Evolutionary conservation across 306 rosid species (phyloP).

Genomic region (Fragaria vesca): DNA sequence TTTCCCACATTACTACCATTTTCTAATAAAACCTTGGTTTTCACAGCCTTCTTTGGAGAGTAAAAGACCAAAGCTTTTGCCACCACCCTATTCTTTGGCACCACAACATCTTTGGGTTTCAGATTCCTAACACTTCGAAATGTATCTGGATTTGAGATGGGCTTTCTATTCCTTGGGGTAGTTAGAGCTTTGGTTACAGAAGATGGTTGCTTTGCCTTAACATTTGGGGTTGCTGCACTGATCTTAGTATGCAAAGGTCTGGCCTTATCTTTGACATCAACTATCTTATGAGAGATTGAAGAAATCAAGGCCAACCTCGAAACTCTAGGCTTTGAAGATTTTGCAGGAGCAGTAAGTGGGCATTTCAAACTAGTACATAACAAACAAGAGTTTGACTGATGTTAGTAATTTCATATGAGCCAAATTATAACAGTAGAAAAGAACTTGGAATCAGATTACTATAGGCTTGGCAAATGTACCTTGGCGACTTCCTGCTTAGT

Average conservation of each 20-base stretch:
- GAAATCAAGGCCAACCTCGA: constrained; percentile 69
- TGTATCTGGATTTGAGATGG: constrained; percentile 46
- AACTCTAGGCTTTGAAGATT: constrained; percentile 61
- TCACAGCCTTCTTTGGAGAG: constrained; percentile 68
- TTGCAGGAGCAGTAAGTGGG: constrained; percentile 83
- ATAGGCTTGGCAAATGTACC: constrained; percentile 35
- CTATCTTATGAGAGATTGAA: constrained; percentile 53
- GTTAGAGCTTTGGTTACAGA: constrained; percentile 60
- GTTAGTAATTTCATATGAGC: not conserved
- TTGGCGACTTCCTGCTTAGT: constrained; percentile 38
- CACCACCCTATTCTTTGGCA: constrained; percentile 54
- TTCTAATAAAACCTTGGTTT: constrained; percentile 44
- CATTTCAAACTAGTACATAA: constrained; percentile 59
- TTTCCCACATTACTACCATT: constrained; percentile 51
- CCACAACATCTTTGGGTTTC: constrained; percentile 40
- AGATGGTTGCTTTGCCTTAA: constrained; percentile 55
- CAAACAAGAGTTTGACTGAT: constrained; percentile 6
- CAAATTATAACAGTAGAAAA: not conserved
- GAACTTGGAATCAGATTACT: not conserved
- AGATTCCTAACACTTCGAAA: constrained; percentile 75
- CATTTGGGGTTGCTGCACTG: constrained; percentile 55
- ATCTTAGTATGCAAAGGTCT: constrained; percentile 41
- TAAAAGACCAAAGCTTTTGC: constrained; percentile 69
- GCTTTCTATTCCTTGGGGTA: constrained; percentile 74
- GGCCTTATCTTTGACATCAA: constrained; percentile 33